Base-by-base conservation (phyloP, 2,329 filamentous ascomycete species). In the Calcarisporium arbuscula region DNA sequence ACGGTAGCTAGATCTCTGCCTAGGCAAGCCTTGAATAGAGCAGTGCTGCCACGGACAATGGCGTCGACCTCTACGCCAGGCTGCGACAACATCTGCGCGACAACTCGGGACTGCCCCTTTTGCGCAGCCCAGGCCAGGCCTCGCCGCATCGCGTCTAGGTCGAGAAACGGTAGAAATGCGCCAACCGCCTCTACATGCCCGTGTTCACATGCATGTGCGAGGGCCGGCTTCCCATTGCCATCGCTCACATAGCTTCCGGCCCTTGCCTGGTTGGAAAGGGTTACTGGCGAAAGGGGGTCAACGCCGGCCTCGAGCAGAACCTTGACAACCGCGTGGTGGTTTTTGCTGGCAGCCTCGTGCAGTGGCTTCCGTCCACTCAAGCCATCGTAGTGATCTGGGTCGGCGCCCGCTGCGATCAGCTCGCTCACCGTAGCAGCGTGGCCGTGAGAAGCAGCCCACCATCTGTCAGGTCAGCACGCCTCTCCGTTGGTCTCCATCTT, bases 271-370 rank as follows among this genome's bases (percentile, higher is more conserved):
- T 28, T 28, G 7, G 51, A 42, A 6, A 32, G 15, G 5, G 45
- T 48, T 34, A 54, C 59, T 4, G 34, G 11, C 0, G 53, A 52
- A 5, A 58, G 32, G 0, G 59, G 54, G 23, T 57, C 40, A 1
- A 60, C 56, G 8, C 61, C 62, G 16, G 58, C 57, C 7, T 51
- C 40, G 5, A 67, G 38, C 4, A 66, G 42, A 2, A 47, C 34
- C n/a, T 35, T 39, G 5, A 60, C 47, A 20, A 50, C 52, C 6
- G 40, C 41, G 5, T 40, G 33, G 35, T 57, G 50, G 23, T 61
- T 60, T 8, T 41, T 46, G 5, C 6, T 38, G 4, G 58, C 57
- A 6, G 62, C 61, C 17, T 40, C 7, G 32, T 65, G 57, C 2
- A 67, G 38, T 6, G 63, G 56, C n/a, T 43, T 57, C 1, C 45